Conservation (phyloP, 805 yeast genomes). For the Candida loeiensis region DNA sequence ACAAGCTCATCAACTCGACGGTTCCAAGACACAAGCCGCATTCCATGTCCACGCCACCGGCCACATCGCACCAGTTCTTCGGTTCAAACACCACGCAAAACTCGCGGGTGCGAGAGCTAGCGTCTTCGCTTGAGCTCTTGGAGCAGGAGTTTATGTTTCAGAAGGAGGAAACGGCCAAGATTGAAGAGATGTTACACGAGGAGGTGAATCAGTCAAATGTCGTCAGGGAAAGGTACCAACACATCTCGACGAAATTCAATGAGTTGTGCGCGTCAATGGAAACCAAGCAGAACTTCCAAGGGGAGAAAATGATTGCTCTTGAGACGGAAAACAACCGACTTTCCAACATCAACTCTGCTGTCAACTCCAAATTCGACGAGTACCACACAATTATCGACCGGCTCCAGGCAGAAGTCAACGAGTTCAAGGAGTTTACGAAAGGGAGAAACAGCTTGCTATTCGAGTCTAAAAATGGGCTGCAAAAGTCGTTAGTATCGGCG, state of each 20-base stretch:
- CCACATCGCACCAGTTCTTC: constrained; percentile 5
- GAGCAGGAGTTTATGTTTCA: constrained; percentile 20
- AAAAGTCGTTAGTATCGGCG: background rate
- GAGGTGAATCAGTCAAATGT: constrained; percentile 23
- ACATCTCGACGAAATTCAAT: constrained; percentile 19
- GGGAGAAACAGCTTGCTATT: background rate
- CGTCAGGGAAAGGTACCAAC: constrained; percentile 19
- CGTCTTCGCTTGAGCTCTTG: constrained; percentile 18
- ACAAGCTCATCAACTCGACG: constrained; percentile 8
- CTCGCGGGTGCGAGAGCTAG: background rate
- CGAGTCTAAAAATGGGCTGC: background rate
- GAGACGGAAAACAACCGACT: constrained; percentile 20
- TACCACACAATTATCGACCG: constrained; percentile 29
- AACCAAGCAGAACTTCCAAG: constrained; percentile 5
- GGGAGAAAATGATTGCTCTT: constrained; percentile 10
- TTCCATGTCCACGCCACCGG: constrained; percentile 14
- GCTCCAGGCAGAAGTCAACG: constrained; percentile 31
- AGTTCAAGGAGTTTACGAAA: constrained; percentile 18
- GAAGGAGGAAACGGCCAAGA: constrained; percentile 16
- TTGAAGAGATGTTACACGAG: constrained; percentile 19
- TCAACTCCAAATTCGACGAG: constrained; percentile 26
- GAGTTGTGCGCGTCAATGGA: constrained; percentile 10
- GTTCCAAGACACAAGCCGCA: constrained; percentile 3
- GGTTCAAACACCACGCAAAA: background rate
- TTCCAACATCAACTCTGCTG: constrained; percentile 15